phyloP scores from a whole-genome alignment of 1,284 basidiomycete genomes.

The Gymnopus androsaceus region DNA sequence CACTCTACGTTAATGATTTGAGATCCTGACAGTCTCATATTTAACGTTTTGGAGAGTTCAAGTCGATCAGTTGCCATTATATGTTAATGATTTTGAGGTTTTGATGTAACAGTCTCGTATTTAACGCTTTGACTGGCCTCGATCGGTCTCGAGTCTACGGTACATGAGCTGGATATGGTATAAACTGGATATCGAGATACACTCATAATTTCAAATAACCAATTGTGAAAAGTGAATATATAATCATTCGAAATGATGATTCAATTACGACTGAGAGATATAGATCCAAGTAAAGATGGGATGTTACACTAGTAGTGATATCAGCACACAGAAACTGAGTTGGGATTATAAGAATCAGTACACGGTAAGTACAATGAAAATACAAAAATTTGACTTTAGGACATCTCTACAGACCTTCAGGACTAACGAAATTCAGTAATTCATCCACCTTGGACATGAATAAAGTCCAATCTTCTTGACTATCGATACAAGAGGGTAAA shows the following conservation, averaged over 20 bases:
- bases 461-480: slow-evolving; percentile 4
- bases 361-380: too few relatives aligned
- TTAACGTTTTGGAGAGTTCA: neutral
- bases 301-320: too few relatives aligned
- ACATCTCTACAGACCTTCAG: neutral
- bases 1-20: slow-evolving; percentile 11
- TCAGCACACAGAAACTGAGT: too few relatives aligned
- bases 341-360: too few relatives aligned
- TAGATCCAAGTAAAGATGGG: too few relatives aligned
- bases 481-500: neutral
- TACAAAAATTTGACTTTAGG: neutral
- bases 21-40: neutral
- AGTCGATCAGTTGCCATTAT: neutral
- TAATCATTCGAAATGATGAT: too few relatives aligned
- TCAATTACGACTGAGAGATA: too few relatives aligned
- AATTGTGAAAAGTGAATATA: too few relatives aligned
- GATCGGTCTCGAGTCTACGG: too few relatives aligned
- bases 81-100: neutral
- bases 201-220: too few relatives aligned
- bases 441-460: slow-evolving; percentile 11
- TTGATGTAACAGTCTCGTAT: neutral
- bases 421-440: neutral
- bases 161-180: too few relatives aligned
- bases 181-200: too few relatives aligned
- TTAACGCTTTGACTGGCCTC: neutral